Evolutionary conservation across 208 protist genomes (phyloP).

Genomic region (Acanthamoeba triangularis): DNA sequence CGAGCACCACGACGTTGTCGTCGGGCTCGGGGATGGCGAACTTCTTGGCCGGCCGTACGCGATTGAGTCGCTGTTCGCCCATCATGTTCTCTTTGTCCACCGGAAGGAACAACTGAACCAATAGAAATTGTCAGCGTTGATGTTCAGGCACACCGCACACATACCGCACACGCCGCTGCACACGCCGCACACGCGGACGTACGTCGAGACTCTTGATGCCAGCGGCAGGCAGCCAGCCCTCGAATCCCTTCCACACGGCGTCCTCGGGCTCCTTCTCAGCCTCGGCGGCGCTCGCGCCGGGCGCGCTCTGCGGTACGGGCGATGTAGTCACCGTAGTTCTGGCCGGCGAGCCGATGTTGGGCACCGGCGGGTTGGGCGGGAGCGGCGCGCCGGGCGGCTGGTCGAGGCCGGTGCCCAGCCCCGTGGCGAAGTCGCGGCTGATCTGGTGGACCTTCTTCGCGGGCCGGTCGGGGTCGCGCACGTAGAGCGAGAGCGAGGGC

Average conservation of each 20-base stretch:
- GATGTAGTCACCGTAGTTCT: neutral
- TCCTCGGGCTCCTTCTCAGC: neutral
- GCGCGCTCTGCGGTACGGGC: neutral
- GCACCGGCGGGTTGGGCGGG: neutral
- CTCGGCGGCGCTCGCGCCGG: neutral
- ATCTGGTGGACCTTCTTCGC: neutral
- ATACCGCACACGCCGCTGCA: neutral
- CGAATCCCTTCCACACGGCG: constrained; percentile 58
- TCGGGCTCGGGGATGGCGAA: constrained; percentile 50
- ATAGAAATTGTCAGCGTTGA: neutral
- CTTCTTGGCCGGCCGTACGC: neutral
- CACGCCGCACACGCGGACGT: neutral
- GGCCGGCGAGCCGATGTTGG: neutral
- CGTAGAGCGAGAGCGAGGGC: neutral
- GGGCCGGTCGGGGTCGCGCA: neutral
- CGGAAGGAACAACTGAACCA: constrained; percentile 80
- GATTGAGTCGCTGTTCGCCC: constrained; percentile 31
- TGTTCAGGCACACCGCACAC: too few relatives aligned
- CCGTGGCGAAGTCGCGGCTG: neutral
- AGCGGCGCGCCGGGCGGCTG: neutral
- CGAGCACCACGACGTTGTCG: neutral
- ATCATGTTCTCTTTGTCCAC: constrained; percentile 8
- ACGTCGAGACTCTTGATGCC: constrained; percentile 4
- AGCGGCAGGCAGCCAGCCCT: constrained; percentile 40
- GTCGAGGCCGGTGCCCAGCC: neutral